Base-by-base conservation (phyloP, 2,329 filamentous ascomycete genomes). In the Sporothrix phasma region DNA sequence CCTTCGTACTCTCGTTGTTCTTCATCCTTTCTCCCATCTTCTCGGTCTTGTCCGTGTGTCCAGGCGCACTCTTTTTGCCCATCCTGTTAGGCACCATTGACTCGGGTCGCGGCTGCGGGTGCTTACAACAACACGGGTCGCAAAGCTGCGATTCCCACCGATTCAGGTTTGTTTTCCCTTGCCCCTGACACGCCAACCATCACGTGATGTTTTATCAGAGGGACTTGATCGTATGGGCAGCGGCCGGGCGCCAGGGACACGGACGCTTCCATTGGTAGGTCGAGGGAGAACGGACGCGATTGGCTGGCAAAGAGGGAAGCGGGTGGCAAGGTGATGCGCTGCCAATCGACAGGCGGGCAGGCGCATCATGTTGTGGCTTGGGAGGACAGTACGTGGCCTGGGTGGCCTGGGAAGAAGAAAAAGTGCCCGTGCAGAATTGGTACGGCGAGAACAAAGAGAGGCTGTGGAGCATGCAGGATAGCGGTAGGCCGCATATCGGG, bases 81-180 rank as follows among this genome's bases (percentile, higher is more conserved):
- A 5, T 34, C 19, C 19, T 22, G 46, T 62, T 24, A 26, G 61
- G 47, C 47, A 62, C 47, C 61, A 54, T 17, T 34, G 47, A 5
- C 5, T 39, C 19, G 11, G 2, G 24, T 10, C n/a, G 13, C 22
- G n/a, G 24, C 29, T 6, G 17, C 26, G n/a, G 24, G 56, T 43
- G 10, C 37, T 19, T 7, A 24, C 24, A 46, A 29, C 39, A 22
- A 19, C 24, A 31, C 24, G n/a, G n/a, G n/a, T n/a, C n/a, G n/a
- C n/a, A n/a, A n/a, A n/a, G n/a, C n/a, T n/a, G n/a, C n/a, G n/a
- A n/a, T n/a, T n/a, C n/a, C 19, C 51, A 11, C 47, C 6, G 31
- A 39, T 39, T 39, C 13, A 19, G 26, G n/a, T 63, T 63, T 58
- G 61, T 47, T 56, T 63, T 63, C 51, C 46, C 59, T 62, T 46